These are phyloP conservation scores for Neurospora tetraspora DNA, from an alignment of 495 filamentous ascomycete species.

Conservation along the genomic window DNA sequence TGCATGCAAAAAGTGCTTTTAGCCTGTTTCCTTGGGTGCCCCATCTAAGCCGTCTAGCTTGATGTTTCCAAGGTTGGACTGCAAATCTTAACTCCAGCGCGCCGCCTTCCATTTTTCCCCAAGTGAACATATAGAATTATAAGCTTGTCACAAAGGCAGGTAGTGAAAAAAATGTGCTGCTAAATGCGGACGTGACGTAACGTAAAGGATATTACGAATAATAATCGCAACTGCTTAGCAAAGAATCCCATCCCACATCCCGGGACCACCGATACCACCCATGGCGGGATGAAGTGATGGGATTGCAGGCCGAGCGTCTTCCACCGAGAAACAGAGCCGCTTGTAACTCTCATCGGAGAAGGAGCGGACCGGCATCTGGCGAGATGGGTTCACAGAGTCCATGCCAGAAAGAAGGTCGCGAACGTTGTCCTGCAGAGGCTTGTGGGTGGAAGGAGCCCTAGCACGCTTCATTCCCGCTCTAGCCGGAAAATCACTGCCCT, in stretches of 20 bases:
- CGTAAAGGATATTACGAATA: background rate
- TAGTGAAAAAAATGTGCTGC: conserved; percentile 6
- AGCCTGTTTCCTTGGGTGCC: conserved; percentile 14
- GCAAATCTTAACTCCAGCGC: conserved; percentile 13
- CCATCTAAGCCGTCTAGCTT: conserved; percentile 24
- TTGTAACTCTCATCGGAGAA: conserved; percentile 37
- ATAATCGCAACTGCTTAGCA: conserved; percentile 17
- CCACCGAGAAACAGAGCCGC: conserved; percentile 49
- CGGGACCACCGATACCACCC: conserved; percentile 38
- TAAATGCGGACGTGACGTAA: background rate
- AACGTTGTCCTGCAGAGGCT: conserved; percentile 61
- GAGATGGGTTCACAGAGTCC: conserved; percentile 10
- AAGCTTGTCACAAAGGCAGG: conserved; percentile 21
- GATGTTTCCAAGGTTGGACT: conserved; percentile 19
- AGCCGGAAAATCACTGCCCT: conserved; percentile 5
- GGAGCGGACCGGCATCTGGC: conserved; percentile 28
- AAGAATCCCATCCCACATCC: conserved; percentile 52
- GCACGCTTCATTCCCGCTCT: conserved; percentile 51
- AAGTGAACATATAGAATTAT: conserved; percentile 16
- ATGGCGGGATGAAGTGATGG: conserved; percentile 30
- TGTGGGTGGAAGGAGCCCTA: conserved; percentile 58
- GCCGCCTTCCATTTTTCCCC: conserved; percentile 5
- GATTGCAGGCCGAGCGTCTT: conserved; percentile 24
- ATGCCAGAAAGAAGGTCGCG: conserved; percentile 44
- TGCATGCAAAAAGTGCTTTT: conserved; percentile 26